Base-by-base conservation (phyloP, 805 yeast genomes). In the Sugiyamaella lignohabitans region DNA sequence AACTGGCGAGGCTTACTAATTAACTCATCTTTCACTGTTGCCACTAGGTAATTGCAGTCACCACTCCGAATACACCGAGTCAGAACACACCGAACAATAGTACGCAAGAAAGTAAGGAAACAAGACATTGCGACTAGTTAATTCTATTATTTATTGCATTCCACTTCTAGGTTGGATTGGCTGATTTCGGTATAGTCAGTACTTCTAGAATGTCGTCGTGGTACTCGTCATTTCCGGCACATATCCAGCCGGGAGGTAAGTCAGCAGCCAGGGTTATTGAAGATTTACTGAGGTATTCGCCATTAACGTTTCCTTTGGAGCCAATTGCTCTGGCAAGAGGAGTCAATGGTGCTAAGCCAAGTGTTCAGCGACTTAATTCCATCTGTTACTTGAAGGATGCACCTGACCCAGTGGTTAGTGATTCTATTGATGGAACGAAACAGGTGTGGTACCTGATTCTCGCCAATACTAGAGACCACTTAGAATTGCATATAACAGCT, bases 211-310 rank as follows among this genome's bases (percentile, higher is more conserved):
- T n/a, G n/a, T n/a, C n/a, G n/a, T n/a, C n/a, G n/a, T n/a, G n/a
- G n/a, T n/a, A n/a, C n/a, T n/a, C n/a, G n/a, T 27, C 14, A 27
- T 27, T 27, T 27, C 32, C 32, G 8, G 32, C 32, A 8, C 32
- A 27, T 21, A 23, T 49, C 17, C 51, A 50, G 32, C 43, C 32
- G 5, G 52, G 55, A 14, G 61, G 61, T 39, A 44, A 57, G 37
- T 48, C 61, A 2, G 51, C 54, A 17, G 47, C 57, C 34, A 47
- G 68, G 14, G 45, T 64, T 6, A 49, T 62, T 6, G 66, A 61
- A 38, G 67, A 64, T 53, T 38, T 64, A 18, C 49, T 54, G 4
- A 50, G 64, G 10, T 52, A 38, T 46, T 44, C 47, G 4, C 52
- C 55, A n/a, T 44, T 36, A 36, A 14, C 37, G 19, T 27, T 57